These are phyloP conservation scores for Paraconiothyrium brasiliense DNA, from an alignment of 2,329 filamentous ascomycete species.

Conservation along the genomic window DNA sequence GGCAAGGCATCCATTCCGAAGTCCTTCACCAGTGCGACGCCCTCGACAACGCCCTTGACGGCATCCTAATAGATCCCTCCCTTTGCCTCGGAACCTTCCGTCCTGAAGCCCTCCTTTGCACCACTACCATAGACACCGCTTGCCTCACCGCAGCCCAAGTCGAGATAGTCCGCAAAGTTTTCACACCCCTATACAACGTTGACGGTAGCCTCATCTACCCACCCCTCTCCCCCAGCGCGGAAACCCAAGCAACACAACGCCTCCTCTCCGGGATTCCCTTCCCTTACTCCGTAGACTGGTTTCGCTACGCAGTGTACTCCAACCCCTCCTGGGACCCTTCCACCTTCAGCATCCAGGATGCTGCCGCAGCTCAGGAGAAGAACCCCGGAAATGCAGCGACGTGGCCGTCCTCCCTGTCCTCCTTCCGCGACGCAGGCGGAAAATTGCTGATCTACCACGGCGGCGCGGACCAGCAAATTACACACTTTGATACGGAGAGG, in stretches of 20 bases:
- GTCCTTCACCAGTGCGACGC: conserved; percentile 61
- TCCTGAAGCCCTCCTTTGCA: conserved; percentile 51
- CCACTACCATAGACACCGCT: conserved; percentile 30
- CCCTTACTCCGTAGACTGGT: conserved; percentile 54
- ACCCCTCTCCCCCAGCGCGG: conserved; percentile 58
- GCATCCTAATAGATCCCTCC: conserved; percentile 57
- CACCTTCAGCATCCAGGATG: conserved; percentile 22
- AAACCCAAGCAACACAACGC: conserved; percentile 49
- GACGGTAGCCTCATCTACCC: conserved; percentile 59
- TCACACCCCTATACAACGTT: conserved; percentile 51
- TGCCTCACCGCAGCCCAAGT: conserved; percentile 57
- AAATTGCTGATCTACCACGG: conserved; percentile 60
- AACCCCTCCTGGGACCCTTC: conserved; percentile 44
- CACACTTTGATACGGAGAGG: conserved; percentile 52
- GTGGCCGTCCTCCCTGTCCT: conserved; percentile 44
- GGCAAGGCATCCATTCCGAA: conserved; percentile 52
- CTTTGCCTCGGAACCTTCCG: conserved; percentile 48
- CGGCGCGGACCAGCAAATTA: conserved; percentile 56
- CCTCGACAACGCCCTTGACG: conserved; percentile 59
- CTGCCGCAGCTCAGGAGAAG: conserved; percentile 42
- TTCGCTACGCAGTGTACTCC: conserved; percentile 54
- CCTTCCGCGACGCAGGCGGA: conserved; percentile 47
- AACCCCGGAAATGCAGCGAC: conserved; percentile 51
- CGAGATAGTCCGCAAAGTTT: conserved; percentile 54
- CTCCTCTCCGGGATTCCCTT: conserved; percentile 52